Conservation (phyloP, 352 stramenopile genomes). For the Pythium biforme region DNA sequence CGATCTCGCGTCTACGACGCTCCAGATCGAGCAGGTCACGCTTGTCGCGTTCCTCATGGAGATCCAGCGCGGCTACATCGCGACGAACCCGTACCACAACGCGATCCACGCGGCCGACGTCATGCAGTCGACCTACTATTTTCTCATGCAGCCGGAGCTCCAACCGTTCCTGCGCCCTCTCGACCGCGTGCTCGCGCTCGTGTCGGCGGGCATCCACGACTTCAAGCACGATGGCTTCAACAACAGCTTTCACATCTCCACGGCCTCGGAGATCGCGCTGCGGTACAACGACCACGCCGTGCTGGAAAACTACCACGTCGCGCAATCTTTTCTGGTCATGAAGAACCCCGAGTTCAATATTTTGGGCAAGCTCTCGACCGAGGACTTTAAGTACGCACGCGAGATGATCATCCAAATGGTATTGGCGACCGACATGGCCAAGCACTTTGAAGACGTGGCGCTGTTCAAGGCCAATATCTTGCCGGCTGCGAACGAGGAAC, state of each 20-base stretch:
- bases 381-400: slow-evolving; percentile 85
- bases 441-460: slow-evolving; percentile 86
- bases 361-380: slow-evolving; percentile 60
- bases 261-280: slow-evolving; percentile 81
- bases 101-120: slow-evolving; percentile 88
- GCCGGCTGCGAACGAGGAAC: slow-evolving; percentile 53
- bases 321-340: slow-evolving; percentile 89
- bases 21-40: slow-evolving; percentile 60
- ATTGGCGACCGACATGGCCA: slow-evolving; percentile 88
- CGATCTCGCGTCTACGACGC: slow-evolving; percentile 50
- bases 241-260: slow-evolving; percentile 89
- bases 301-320: slow-evolving; percentile 88
- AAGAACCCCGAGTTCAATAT: slow-evolving; percentile 86
- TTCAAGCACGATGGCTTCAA: slow-evolving; percentile 91
- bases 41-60: slow-evolving; percentile 79
- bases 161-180: slow-evolving; percentile 70
- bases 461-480: slow-evolving; percentile 89
- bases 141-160: slow-evolving; percentile 75
- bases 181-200: slow-evolving; percentile 67
- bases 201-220: slow-evolving; percentile 86
- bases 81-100: slow-evolving; percentile 89
- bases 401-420: slow-evolving; percentile 92
- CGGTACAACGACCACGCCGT: slow-evolving; percentile 90
- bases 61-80: slow-evolving; percentile 80
- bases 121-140: slow-evolving; percentile 87